Evolutionary conservation across 306 rosid genomes (phyloP), one percentile per base, ranked within the genome.

Genomic region (Pyrus communis): DNA sequence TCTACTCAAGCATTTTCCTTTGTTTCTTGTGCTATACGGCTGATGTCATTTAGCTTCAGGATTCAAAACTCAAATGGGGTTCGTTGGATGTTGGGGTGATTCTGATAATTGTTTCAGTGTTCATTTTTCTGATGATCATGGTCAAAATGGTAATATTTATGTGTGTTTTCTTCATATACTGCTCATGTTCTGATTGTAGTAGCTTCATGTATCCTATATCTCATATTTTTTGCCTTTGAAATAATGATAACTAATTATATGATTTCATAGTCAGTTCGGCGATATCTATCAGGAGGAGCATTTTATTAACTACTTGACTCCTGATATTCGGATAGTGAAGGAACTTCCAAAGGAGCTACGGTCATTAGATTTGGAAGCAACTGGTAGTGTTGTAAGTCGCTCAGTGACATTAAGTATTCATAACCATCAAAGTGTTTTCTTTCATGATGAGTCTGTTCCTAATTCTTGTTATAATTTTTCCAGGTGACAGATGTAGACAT

Each of bases 251-350:
- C 57, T 33, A 77, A 69, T 86, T 84, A 71, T 81, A 76, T 77
- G 69, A 83, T 89, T 79, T 87, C 88, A 73, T 82, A 95, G 99
- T 88, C 97, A 92, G 75, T 92, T 95, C 88, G 62, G 89, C 79
- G 90, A 95, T 86, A 90, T 95, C 88, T 95, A 92, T 86, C 92
- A 90, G 84, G 97, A 92, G 89, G 91, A 90, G 83, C 89, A 87
- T 89, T 95, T 95, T 85, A 87, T 92, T 79, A 80, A 87, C 86
- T 86, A 89, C 94, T 84, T 95, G 85, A 82, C 88, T 80, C 91
- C 91, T 89, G 97, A 95, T 86, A 87, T 92, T 84, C 97, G 91
- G 87, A 85, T 92, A 87, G 93, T 91, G 87, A 88, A 77, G 84
- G 96, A 95, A 75, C 97, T 92, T 81, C 99, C 99, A 3, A 76